A percentile compares a stretch with the other conserved stretches of the same genome.
These are phyloP conservation scores for Gossypium schwendimanii DNA, from an alignment of 441 rosid genomes.

Conservation along the genomic window DNA sequence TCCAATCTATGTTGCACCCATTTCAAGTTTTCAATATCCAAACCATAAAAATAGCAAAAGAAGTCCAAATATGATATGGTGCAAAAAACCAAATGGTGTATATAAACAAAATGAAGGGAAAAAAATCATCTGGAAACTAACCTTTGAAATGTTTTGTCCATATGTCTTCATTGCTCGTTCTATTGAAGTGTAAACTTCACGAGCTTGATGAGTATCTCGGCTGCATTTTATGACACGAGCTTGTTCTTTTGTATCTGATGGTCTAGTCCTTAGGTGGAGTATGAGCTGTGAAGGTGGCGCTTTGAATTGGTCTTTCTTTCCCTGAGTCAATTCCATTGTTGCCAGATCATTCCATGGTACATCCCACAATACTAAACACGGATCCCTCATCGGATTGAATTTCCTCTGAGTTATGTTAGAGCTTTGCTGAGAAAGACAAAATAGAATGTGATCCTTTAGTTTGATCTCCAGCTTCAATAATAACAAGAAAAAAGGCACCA, in stretches of 20 bases:
- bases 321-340: slow-evolving; percentile 79
- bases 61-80: background rate
- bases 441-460: background rate
- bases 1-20: background rate
- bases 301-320: slow-evolving; percentile 75
- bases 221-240: slow-evolving; percentile 65
- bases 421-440: slow-evolving; percentile 59
- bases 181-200: slow-evolving; percentile 64
- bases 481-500: background rate
- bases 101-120: background rate
- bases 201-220: slow-evolving; percentile 66
- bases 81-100: background rate
- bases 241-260: slow-evolving; percentile 67
- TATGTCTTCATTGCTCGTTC: slow-evolving; percentile 62
- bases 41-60: background rate
- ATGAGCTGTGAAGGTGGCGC: slow-evolving; percentile 65
- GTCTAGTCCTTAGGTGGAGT: slow-evolving; percentile 46
- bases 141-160: slow-evolving; percentile 56
- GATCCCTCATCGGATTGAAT: slow-evolving; percentile 86
- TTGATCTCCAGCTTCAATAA: background rate
- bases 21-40: background rate
- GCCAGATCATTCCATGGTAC: slow-evolving; percentile 56
- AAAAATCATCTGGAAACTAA: slow-evolving; percentile 20
- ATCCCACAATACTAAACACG: slow-evolving; percentile 89
- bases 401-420: slow-evolving; percentile 80